Evolutionary conservation across 805 yeast genomes (phyloP).

Genomic region (Nakazawaea peltata): DNA sequence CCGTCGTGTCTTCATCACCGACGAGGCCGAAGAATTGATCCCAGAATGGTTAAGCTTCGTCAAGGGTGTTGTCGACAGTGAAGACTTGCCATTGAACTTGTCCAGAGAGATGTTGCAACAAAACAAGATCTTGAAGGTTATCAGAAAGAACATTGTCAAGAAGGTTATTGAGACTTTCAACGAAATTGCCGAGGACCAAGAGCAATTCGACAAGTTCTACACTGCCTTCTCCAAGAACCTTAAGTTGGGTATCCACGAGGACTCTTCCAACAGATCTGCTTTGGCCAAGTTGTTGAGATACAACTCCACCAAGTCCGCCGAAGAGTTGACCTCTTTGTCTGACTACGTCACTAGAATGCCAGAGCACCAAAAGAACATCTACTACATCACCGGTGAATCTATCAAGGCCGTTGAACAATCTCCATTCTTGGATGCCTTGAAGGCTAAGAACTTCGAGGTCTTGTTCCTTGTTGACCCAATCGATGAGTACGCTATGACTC

Average conservation of each 20-base stretch:
- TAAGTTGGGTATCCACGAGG: constrained; percentile 99
- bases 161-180: constrained; percentile 97
- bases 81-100: constrained; percentile 98
- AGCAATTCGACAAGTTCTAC: constrained; percentile 98
- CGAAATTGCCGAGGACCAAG: constrained; percentile 98
- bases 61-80: constrained; percentile 99
- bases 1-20: constrained; percentile 99
- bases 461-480: constrained; percentile 98
- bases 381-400: constrained; percentile 99
- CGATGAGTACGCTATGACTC: constrained; percentile 99
- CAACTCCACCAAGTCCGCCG: constrained; percentile 93
- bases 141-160: constrained; percentile 98
- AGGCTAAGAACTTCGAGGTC: constrained; percentile 98
- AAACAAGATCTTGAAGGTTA: constrained; percentile 98
- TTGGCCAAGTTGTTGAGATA: constrained; percentile 94
- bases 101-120: constrained; percentile 99
- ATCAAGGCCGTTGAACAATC: constrained; percentile 97
- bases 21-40: constrained; percentile 97
- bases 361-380: constrained; percentile 98
- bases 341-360: constrained; percentile 99
- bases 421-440: constrained; percentile 97
- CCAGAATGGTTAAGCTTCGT: constrained; percentile 98
- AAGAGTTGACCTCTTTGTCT: constrained; percentile 88
- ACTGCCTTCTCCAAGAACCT: constrained; percentile 95
- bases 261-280: constrained; percentile 92